Evolutionary conservation across 2,329 filamentous ascomycete genomes (phyloP), one percentile per base, ranked within the genome.

Genomic region (Bipolaris bicolor): DNA sequence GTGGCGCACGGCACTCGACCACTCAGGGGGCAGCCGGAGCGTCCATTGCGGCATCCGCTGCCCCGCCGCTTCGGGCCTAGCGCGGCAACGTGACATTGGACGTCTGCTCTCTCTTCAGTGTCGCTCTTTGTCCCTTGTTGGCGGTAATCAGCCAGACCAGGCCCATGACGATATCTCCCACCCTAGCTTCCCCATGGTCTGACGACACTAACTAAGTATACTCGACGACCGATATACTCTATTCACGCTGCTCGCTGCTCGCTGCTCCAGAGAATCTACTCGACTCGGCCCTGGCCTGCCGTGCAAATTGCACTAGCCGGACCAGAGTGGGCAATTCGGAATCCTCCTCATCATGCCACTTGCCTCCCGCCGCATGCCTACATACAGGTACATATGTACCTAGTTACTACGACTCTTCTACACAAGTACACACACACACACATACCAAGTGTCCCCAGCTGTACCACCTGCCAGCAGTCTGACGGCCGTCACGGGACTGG

Each of bases 1-100:
- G 66, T 66, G 63, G 66, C 63, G 68, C 62, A 68, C 63, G 60
- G 60, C 55, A 56, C 58, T 58, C 57, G 52, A 63, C 65, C 63
- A 69, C 49, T 66, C 52, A 69, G 56, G 44, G 26, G 31, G 39
- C 40, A 34, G 49, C 44, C 61, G 56, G 62, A 58, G 59, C 45
- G 31, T 39, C 43, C 18, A 55, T 51, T 56, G 47, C 56, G 44
- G 52, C 49, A 57, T 58, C 58, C 64, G 51, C 55, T 51, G 49
- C 52, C 46, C 45, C 49, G 49, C 45, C 55, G 57, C 59, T 52
- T 24, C 34, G 31, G 45, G 39, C 37, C 58, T 46, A 58, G 48
- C 51, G 58, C 57, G 57, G 47, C 16, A 60, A 57, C 55, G 61
- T 58, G 55, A 64, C 57, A 61, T 65, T 65, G 51, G 60, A 55